These are phyloP conservation scores for Guyanaporus albipodus DNA, from an alignment of 768 basidiomycete species.

Conservation along the genomic window DNA sequence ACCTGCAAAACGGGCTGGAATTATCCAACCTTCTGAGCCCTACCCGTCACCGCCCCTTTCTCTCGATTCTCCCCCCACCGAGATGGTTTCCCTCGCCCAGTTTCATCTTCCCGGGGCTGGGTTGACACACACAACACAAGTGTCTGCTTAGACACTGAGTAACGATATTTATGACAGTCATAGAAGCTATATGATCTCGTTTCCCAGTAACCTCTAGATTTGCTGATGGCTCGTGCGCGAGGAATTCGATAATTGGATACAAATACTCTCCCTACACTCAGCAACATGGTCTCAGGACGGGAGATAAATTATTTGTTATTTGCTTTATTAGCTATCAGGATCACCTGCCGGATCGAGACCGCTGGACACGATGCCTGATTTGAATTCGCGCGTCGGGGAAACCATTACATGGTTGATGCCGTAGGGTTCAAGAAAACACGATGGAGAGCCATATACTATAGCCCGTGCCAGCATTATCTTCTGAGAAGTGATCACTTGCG, in stretches of 20 bases:
- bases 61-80: slow-evolving; percentile 22
- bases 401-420: too few relatives aligned
- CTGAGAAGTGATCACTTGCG: slow-evolving; percentile 22
- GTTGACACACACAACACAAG: slow-evolving; percentile 13
- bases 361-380: too few relatives aligned
- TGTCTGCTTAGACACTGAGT: slow-evolving; percentile 15
- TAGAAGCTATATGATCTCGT: slow-evolving; percentile 2
- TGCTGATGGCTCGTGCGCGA: neutral
- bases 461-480: neutral
- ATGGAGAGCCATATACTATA: slow-evolving; percentile 11
- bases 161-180: slow-evolving; percentile 24
- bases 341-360: too few relatives aligned
- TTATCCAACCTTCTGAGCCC: slow-evolving; percentile 33
- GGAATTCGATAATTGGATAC: neutral
- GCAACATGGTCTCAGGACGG: too few relatives aligned
- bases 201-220: neutral
- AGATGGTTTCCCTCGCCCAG: slow-evolving; percentile 10
- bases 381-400: too few relatives aligned
- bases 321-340: too few relatives aligned
- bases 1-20: slow-evolving; percentile 23
- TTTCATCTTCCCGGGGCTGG: slow-evolving; percentile 1
- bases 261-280: too few relatives aligned
- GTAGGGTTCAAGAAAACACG: too few relatives aligned
- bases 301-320: too few relatives aligned
- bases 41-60: slow-evolving; percentile 50